Percentiles rank a stretch among this genome's conserved stretches.
Conservation (phyloP, 176 grass and related monocot genomes). For the Paspalum vaginatum region DNA sequence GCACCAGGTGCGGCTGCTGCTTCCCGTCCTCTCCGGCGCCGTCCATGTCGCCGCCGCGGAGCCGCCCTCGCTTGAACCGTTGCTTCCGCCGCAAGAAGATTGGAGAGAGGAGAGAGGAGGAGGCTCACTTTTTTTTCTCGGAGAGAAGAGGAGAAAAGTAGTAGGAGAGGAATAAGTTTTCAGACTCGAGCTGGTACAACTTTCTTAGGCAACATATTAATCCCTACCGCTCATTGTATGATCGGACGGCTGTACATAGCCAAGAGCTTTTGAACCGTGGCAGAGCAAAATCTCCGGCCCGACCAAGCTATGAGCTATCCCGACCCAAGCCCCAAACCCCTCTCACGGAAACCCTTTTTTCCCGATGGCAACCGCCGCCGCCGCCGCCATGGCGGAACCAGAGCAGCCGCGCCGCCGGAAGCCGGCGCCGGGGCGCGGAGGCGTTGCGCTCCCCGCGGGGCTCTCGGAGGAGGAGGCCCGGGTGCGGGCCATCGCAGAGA, state of each 20-base stretch:
- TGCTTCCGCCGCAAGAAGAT: slow-evolving; percentile 61
- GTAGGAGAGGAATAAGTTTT: neutral
- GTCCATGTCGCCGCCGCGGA: slow-evolving; percentile 40
- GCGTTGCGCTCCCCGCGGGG: slow-evolving; percentile 65
- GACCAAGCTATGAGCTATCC: slow-evolving; percentile 31
- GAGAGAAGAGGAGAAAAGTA: neutral
- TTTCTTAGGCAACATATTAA: neutral
- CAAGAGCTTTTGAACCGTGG: neutral
- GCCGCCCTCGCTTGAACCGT: slow-evolving; percentile 13
- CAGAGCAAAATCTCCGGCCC: slow-evolving; percentile 19
- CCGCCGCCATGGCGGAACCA: slow-evolving; percentile 31
- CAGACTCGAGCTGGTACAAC: neutral
- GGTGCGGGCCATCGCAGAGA: slow-evolving; percentile 94
- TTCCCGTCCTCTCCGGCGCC: slow-evolving; percentile 62
- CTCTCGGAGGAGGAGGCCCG: slow-evolving; percentile 92
- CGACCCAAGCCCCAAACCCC: slow-evolving; percentile 25
- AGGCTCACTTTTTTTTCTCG: neutral
- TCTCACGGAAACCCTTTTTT: slow-evolving; percentile 40
- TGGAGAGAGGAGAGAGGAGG: neutral
- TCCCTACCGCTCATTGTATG: neutral
- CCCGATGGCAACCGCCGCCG: slow-evolving; percentile 36
- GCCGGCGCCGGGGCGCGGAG: slow-evolving; percentile 81
- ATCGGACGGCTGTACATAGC: slow-evolving; percentile 14
- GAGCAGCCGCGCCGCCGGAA: slow-evolving; percentile 69
- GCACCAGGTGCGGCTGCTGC: slow-evolving; percentile 76